These are phyloP conservation scores for Chlamydomonas reinhardtii DNA, from an alignment of 163 green algal genomes.

Conservation along the genomic window DNA sequence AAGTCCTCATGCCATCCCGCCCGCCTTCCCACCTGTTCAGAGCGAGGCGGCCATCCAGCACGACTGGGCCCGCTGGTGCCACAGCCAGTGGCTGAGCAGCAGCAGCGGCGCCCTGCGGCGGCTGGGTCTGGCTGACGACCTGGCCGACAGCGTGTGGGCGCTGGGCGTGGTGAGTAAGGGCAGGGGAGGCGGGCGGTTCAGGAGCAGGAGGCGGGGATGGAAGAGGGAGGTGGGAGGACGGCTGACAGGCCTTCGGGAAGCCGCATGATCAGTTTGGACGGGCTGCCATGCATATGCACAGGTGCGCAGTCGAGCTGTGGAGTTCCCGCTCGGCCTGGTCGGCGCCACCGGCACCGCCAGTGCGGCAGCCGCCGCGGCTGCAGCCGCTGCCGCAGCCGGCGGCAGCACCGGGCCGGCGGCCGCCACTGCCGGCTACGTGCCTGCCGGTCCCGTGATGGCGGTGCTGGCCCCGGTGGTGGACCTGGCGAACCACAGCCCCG, in stretches of 20 bases:
- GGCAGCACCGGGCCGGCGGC: background rate
- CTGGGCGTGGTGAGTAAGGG: conserved; percentile 19
- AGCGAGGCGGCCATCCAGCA: conserved; percentile 34
- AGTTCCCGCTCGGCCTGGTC: conserved; percentile 3
- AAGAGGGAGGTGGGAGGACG: too few species aligned
- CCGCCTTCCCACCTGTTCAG: too few species aligned
- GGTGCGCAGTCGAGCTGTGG: conserved; percentile 35
- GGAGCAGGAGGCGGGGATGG: too few species aligned
- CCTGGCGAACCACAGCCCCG: conserved; percentile 32
- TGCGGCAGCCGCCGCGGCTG: background rate
- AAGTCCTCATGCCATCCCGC: too few species aligned
- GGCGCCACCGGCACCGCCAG: background rate
- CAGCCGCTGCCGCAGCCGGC: background rate
- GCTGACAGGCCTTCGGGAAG: too few species aligned
- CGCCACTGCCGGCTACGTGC: too few species aligned
- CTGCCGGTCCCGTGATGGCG: background rate
- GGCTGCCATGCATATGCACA: background rate
- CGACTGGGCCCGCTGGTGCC: conserved; percentile 46
- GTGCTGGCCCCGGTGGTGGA: conserved; percentile 33
- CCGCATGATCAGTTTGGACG: too few species aligned
- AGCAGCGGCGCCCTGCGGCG: conserved; percentile 35
- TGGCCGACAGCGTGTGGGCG: conserved; percentile 32
- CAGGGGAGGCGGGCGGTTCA: too few species aligned
- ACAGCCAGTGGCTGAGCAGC: conserved; percentile 34
- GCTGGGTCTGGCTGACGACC: conserved; percentile 36